These are phyloP conservation scores for Ashbya aceris DNA, from an alignment of 1,139 yeast genomes.

Conservation along the genomic window DNA sequence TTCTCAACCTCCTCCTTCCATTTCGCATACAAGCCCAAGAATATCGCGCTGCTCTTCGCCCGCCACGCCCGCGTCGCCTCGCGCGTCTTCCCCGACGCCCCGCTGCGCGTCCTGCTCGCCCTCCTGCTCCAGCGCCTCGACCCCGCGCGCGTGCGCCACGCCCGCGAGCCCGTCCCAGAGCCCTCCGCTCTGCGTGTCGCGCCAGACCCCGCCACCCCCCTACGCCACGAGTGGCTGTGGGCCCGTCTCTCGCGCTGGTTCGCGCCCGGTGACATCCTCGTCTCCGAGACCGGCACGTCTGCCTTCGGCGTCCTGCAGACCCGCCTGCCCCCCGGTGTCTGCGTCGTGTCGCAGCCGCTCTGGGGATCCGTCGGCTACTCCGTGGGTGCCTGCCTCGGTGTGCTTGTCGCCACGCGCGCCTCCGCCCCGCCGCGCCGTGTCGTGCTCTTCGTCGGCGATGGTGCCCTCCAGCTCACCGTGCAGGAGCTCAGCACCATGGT, in stretches of 20 bases:
- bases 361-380: slow-evolving; percentile 90
- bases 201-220: slow-evolving; percentile 24
- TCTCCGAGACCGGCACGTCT: slow-evolving; percentile 84
- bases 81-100: slow-evolving; percentile 64
- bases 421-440: slow-evolving; percentile 44
- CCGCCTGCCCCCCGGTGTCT: slow-evolving; percentile 57
- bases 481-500: slow-evolving; percentile 79
- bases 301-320: slow-evolving; percentile 78
- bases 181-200: slow-evolving; percentile 10
- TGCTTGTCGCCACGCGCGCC: slow-evolving; percentile 71
- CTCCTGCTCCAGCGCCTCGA: slow-evolving; percentile 35
- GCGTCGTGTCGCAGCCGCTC: slow-evolving; percentile 76
- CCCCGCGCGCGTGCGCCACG: slow-evolving; percentile 31
- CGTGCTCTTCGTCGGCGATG: slow-evolving; percentile 78
- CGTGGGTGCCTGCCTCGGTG: slow-evolving; percentile 78
- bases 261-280: slow-evolving; percentile 64
- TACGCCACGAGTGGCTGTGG: slow-evolving; percentile 82
- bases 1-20: slow-evolving; percentile 84
- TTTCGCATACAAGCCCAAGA: slow-evolving; percentile 63
- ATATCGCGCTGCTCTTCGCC: slow-evolving; percentile 72
- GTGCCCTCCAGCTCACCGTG: slow-evolving; percentile 78
- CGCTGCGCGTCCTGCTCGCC: slow-evolving; percentile 56
- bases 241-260: slow-evolving; percentile 66
- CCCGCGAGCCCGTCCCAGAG: slow-evolving; percentile 31
- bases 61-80: slow-evolving; percentile 63